Percentiles rank a stretch among this genome's conserved stretches.
phyloP scores from a whole-genome alignment of 805 yeast species.

The Blastobotrys parvus region DNA sequence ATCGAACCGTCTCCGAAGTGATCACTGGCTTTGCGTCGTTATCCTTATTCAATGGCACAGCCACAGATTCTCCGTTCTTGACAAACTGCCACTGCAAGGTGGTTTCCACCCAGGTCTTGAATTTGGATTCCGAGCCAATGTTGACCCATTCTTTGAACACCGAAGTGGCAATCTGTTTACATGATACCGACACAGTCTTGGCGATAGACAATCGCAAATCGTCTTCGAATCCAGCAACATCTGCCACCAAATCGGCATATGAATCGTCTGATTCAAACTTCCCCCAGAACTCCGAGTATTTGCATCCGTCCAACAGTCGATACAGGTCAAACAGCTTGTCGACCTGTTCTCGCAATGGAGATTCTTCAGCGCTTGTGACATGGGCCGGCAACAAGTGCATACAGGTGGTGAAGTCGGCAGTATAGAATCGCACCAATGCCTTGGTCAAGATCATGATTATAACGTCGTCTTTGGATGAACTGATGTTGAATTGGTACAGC shows the following conservation, averaged over 20 bases:
- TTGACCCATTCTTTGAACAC: slow-evolving; percentile 26
- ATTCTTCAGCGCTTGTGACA: slow-evolving; percentile 22
- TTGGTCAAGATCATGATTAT: slow-evolving; percentile 34
- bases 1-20: slow-evolving; percentile 20
- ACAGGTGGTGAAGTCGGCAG: slow-evolving; percentile 37
- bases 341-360: slow-evolving; percentile 19
- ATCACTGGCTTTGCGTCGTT: slow-evolving; percentile 25
- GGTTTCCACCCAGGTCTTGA: slow-evolving; percentile 22
- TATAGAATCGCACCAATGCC: slow-evolving; percentile 34
- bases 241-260: slow-evolving; percentile 29
- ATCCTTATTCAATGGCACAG: slow-evolving; percentile 21
- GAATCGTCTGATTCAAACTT: slow-evolving; percentile 23
- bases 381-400: slow-evolving; percentile 39
- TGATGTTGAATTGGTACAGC: slow-evolving; percentile 32
- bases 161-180: slow-evolving; percentile 20
- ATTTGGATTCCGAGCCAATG: slow-evolving; percentile 17
- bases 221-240: slow-evolving; percentile 27
- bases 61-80: slow-evolving; percentile 19
- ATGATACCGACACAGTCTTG: slow-evolving; percentile 23
- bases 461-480: slow-evolving; percentile 31
- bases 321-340: slow-evolving; percentile 25
- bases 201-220: slow-evolving; percentile 26
- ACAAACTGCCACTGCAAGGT: slow-evolving; percentile 21
- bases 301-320: slow-evolving; percentile 23
- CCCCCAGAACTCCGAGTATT: slow-evolving; percentile 29